These are phyloP conservation scores for Rosa rugosa DNA, from an alignment of 306 rosid genomes.

Conservation along the genomic window DNA sequence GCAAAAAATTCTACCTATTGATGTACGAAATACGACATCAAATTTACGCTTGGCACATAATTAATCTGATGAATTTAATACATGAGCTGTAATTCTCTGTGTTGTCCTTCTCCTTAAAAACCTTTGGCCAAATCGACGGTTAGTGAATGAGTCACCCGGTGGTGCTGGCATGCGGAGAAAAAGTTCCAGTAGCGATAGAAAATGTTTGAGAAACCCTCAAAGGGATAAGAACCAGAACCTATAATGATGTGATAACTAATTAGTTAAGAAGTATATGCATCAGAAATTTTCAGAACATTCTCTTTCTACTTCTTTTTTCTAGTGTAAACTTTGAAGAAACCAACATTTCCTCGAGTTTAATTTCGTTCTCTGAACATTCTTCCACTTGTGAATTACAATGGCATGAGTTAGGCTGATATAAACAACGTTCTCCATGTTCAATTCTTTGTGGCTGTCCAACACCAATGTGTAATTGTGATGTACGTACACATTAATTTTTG, in stretches of 20 bases:
- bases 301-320: too few relatives aligned
- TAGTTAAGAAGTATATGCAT: not conserved
- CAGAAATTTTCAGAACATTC: not conserved
- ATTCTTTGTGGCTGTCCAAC: not conserved
- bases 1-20: too few relatives aligned
- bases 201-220: too few relatives aligned
- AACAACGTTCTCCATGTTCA: not conserved
- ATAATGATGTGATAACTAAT: not conserved
- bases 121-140: too few relatives aligned
- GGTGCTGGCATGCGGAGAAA: not conserved
- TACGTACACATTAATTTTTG: not conserved
- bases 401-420: not conserved
- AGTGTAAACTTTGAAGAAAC: not conserved
- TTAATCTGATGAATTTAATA: too few relatives aligned
- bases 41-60: too few relatives aligned
- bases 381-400: not conserved
- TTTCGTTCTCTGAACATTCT: not conserved
- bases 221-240: too few relatives aligned
- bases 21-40: too few relatives aligned
- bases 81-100: too few relatives aligned
- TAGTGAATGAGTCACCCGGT: too few relatives aligned
- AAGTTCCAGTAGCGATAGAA: too few relatives aligned
- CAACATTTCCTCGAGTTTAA: not conserved
- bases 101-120: too few relatives aligned
- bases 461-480: not conserved